Evolutionary conservation across 2,329 filamentous ascomycete genomes (phyloP), one percentile per base, ranked within the genome.

Genomic region (Achaetomium macrosporum): DNA sequence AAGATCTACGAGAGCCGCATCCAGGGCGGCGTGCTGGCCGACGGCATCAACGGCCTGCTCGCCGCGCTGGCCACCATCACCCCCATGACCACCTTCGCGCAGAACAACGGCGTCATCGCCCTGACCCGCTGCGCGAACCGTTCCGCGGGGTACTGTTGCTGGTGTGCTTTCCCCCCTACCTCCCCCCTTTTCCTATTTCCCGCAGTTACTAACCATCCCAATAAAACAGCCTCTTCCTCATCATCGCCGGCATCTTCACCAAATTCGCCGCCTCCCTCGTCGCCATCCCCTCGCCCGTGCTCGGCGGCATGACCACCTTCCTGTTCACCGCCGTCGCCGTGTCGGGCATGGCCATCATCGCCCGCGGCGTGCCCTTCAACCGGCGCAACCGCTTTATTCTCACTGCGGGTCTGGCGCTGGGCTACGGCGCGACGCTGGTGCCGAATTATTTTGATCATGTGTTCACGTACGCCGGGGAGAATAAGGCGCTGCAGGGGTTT

Each of bases 51-150:
- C 62, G 87, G 88, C 35, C 72, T 90, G 58, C 72, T 92, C 15
- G 86, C 87, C 15, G 86, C 83, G 1, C 77, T 93, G 31, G 87
- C 84, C 72, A 92, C 88, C 44, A 87, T 89, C 60, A 88, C 87
- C 0, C 87, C 88, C 30, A 88, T 91, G 81, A 84, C 82, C 1
- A 86, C 84, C 0, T 91, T 91, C 61, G 88, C 88, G 0, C 87
- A 91, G 67, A 92, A 92, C 72, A 91, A 92, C 66, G 88, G 88
- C 35, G 87, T 92, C 47, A 91, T 93, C 56, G 85, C 88, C 0
- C 75, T 93, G 42, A 93, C 88, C 0, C 79, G 87, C 15, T 92
- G 88, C 66, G 88, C 88, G 1, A 92, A 90, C 67, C 81, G 88
- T 50, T 86, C 83, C 43, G 89, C 88, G 5, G 89, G 89, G 5